Conservation (phyloP, 192 early-diverging fungal genomes). For the Oehlia diaphana region DNA sequence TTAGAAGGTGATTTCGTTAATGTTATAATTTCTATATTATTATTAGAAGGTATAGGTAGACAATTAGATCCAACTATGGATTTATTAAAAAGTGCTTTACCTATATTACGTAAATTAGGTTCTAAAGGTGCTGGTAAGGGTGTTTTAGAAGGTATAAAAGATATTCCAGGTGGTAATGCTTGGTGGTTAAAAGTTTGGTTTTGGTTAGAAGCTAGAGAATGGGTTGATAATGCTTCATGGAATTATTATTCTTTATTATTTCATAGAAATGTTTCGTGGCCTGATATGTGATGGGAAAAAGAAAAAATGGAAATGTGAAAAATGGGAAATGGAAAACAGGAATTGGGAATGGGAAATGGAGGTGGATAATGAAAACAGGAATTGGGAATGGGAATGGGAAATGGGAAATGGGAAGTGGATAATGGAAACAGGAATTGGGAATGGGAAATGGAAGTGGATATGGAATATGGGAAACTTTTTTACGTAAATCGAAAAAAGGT, state of each 20-base stretch:
- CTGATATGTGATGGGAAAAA: slow-evolving; percentile 9
- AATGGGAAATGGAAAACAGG: no score
- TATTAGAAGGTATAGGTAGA: slow-evolving; percentile 93
- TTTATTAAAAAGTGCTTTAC: slow-evolving; percentile 78
- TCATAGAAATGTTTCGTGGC: slow-evolving; percentile 22
- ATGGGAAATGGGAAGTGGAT: no score
- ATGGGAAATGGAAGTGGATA: no score
- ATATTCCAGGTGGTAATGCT: slow-evolving; percentile 39
- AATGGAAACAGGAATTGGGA: no score
- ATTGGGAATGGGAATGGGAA: no score
- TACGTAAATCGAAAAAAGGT: no score
- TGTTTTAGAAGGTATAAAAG: slow-evolving; percentile 47
- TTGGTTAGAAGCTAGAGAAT: slow-evolving; percentile 58
- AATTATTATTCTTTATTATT: not conserved
- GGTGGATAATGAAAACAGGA: no score
- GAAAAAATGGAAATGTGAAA: no score
- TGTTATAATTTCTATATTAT: slow-evolving; percentile 86
- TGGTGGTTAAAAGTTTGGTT: slow-evolving; percentile 67
- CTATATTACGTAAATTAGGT: slow-evolving; percentile 65
- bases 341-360: no score
- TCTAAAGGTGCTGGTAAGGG: slow-evolving; percentile 50
- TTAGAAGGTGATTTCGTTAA: slow-evolving; percentile 96
- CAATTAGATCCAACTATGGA: slow-evolving; percentile 90
- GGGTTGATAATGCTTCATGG: slow-evolving; percentile 35
- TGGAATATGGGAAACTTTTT: no score